Base-by-base conservation (phyloP, 2,329 filamentous ascomycete genomes). In the Pestalotiopsis sp. region DNA sequence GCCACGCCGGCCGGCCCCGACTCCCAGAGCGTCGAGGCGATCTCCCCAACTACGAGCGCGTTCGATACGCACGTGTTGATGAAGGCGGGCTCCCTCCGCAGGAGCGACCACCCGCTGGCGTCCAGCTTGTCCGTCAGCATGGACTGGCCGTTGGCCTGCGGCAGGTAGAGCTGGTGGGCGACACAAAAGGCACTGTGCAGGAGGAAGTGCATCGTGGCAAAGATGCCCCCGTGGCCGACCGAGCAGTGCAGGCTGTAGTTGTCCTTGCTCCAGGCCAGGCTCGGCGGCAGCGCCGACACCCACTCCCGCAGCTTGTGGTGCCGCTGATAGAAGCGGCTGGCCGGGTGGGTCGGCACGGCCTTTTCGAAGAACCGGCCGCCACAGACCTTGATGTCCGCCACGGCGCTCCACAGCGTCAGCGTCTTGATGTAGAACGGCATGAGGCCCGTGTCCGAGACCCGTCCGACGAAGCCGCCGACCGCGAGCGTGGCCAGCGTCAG, bases 371-470 rank as follows among this genome's bases (percentile, higher is more conserved):
- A 66, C 20, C 64, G 27, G 9, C 64, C 64, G 9, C 64, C 64
- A 55, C 64, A 66, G 9, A 66, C 27, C 39, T 66, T 66, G 20
- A 66, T 66, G 20, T 66, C 64, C 41, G 64, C 64, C 31, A 60
- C 55, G 27, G 64, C 64, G 23, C 64, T 66, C 64, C 64, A 66
- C 12, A 66, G 25, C 2, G 64, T 66, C 25, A 66, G 55, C 20
- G 64, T 66, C 55, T 66, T 66, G 25, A 66, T 60, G 20, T 66
- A 66, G 36, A 66, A 66, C 9, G 64, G 64, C 64, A 66, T 59
- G 12, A 66, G 64, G 1, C 64, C 64, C 17, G 64, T 66, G 31
- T 66, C 64, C 27, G 64, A 66, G 14, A 66, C 45, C 13, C 64
- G 64, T 3, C 64, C 64, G 12, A 49, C 31, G 55, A 66, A 66